phyloP scores from a whole-genome alignment of 2,329 filamentous ascomycete species.

The Talaromyces sp. region DNA sequence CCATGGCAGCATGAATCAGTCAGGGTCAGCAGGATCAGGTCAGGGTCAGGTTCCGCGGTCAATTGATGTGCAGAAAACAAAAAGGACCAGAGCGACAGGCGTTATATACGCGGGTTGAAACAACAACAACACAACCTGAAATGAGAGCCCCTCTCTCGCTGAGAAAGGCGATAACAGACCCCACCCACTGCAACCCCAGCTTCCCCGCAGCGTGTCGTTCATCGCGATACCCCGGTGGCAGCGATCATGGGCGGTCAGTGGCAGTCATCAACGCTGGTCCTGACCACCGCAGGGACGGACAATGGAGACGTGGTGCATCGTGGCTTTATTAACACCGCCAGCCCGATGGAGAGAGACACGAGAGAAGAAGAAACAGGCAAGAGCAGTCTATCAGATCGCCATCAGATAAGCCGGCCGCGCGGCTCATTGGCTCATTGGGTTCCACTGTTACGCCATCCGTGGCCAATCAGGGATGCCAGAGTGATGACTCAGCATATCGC shows the following conservation, averaged over 20 bases:
- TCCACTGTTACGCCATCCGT: not conserved
- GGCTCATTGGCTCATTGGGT: not conserved
- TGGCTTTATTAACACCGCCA: not conserved
- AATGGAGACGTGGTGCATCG: not conserved
- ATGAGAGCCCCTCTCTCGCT: not conserved
- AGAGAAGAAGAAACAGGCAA: not conserved
- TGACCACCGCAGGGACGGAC: not conserved
- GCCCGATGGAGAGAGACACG: not conserved
- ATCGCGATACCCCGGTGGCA: not conserved
- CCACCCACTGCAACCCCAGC: not conserved
- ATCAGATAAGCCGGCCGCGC: not conserved
- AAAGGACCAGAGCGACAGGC: not conserved
- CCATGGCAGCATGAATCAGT: conserved; percentile 14
- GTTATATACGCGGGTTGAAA: not conserved
- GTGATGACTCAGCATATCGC: not conserved
- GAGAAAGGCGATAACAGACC: not conserved
- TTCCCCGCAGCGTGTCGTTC: not conserved
- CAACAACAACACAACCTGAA: not conserved
- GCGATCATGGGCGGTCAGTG: not conserved
- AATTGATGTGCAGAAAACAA: not conserved
- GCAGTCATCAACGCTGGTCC: not conserved
- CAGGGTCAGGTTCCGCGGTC: no score
- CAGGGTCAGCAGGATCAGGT: no score
- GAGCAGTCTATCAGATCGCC: not conserved
- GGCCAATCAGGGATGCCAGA: not conserved